Percentiles rank a stretch among this genome's conserved stretches.
phyloP scores from a whole-genome alignment of 2,329 filamentous ascomycete genomes.

The Diaporthe vexans region DNA sequence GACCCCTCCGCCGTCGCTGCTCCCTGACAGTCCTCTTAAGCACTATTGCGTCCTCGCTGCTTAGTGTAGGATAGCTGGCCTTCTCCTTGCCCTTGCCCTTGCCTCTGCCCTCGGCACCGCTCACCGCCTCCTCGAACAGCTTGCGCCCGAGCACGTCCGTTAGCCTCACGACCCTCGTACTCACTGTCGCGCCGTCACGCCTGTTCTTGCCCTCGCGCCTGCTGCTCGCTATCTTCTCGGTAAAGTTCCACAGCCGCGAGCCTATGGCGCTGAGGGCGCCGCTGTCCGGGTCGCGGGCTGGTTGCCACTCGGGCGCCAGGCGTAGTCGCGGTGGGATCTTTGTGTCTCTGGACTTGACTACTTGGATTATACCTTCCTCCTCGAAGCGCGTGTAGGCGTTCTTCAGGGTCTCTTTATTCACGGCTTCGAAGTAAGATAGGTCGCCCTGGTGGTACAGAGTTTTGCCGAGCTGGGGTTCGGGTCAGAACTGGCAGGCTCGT shows the following conservation, averaged over 20 bases:
- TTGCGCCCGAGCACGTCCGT: conserved; percentile 79
- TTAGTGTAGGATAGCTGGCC: conserved; percentile 55
- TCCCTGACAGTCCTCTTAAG: conserved; percentile 60
- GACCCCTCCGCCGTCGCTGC: conserved; percentile 61
- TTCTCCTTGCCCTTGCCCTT: conserved; percentile 50
- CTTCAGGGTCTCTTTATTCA: conserved; percentile 97
- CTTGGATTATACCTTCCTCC: conserved; percentile 88
- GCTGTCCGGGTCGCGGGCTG: conserved; percentile 72
- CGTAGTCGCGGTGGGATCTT: conserved; percentile 74
- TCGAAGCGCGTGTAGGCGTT: conserved; percentile 92
- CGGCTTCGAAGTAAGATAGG: conserved; percentile 95
- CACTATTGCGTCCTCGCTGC: conserved; percentile 63
- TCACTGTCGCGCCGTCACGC: conserved; percentile 91
- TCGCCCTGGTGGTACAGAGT: conserved; percentile 98
- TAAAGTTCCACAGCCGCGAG: conserved; percentile 86
- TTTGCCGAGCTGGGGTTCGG: conserved; percentile 80
- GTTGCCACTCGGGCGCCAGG: conserved; percentile 82
- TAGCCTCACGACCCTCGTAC: conserved; percentile 82
- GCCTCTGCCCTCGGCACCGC: conserved; percentile 51
- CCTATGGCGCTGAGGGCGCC: conserved; percentile 78
- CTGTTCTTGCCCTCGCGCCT: conserved; percentile 95
- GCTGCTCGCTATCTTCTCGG: conserved; percentile 85
- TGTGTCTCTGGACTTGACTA: conserved; percentile 77
- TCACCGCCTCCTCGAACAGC: conserved; percentile 73
- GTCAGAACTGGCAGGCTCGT: background rate